Evolutionary conservation across 2,329 filamentous ascomycete genomes (phyloP), one percentile per base, ranked within the genome.

Genomic region (Penicillium psychrosexuale): DNA sequence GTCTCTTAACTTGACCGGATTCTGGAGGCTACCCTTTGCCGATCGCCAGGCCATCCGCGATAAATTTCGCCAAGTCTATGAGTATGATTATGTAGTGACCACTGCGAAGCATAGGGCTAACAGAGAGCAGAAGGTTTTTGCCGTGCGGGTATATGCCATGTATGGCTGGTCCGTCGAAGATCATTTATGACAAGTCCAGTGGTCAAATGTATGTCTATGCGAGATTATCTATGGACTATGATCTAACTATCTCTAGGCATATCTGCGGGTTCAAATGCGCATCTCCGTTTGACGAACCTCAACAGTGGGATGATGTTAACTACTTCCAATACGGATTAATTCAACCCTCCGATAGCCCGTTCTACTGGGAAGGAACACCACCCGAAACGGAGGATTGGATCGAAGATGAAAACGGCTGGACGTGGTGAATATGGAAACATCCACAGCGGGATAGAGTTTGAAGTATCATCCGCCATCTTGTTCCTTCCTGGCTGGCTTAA

Each of bases 301-400:
- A 45, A 31, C 24, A 38, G 17, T 51, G 40, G 49, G 40, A 6
- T 51, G 33, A 51, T 38, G 5, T 31, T 27, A 22, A 45, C 33
- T 45, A 51, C 33, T 51, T 38, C 40, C 40, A 17, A 39, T 45
- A 51, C 17, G 33, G 49, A 45, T 40, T 45, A 33, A 45, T 45
- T 12, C 49, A 51, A 31, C 40, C 24, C 27, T 45, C 40, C 33
- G 17, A 38, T 38, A 45, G 12, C 24, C 33, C 1, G 38, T 45
- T 51, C 13, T 1, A 51, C 40, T 51, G n/a, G 49, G 40, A 51
- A 51, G 49, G 40, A 24, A 51, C 39, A 45, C 49, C 48, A 45
- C 39, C 48, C 49, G 33, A 39, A 13, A 45, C 39, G 13, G 34
- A 13, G 33, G 40, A 51, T 51, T 51, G 40, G 40, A 27, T 45